These are phyloP conservation scores for Polygonum aviculare DNA, from an alignment of 148 eudicot species.

Conservation along the genomic window DNA sequence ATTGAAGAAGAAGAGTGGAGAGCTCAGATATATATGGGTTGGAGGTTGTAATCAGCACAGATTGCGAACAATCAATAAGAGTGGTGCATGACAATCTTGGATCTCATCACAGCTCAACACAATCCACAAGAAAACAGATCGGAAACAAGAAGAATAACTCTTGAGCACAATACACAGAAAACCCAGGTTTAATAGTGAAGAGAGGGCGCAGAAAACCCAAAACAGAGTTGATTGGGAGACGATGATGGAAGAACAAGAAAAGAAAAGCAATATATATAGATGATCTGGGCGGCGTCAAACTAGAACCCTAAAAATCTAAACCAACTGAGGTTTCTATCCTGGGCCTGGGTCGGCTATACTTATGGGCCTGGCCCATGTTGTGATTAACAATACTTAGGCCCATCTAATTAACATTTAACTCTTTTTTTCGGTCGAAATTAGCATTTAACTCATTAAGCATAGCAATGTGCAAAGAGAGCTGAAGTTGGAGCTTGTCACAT, in stretches of 20 bases:
- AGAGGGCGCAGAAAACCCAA: no score
- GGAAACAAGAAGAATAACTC: no score
- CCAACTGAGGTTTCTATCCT: neutral
- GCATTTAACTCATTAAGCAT: no score
- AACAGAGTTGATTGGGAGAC: no score
- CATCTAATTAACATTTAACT: neutral
- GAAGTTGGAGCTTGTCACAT: neutral
- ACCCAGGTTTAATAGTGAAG: neutral
- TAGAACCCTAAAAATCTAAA: neutral
- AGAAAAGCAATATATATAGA: neutral
- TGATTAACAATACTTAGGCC: neutral
- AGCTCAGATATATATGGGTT: slow-evolving; percentile 15
- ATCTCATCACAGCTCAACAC: slow-evolving; percentile 11
- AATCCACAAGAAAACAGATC: neutral
- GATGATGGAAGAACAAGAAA: neutral
- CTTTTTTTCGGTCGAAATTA: no score
- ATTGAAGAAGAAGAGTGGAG: neutral
- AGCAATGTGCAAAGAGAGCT: no score
- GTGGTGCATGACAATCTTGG: slow-evolving; percentile 14
- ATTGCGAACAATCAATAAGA: slow-evolving; percentile 6
- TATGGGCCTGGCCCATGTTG: neutral
- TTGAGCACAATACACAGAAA: neutral
- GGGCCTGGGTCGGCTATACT: neutral
- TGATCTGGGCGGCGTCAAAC: neutral
- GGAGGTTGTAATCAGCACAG: neutral